Evolutionary conservation across 805 yeast species (phyloP).

Genomic region (Kodamaea jinghongensis): DNA sequence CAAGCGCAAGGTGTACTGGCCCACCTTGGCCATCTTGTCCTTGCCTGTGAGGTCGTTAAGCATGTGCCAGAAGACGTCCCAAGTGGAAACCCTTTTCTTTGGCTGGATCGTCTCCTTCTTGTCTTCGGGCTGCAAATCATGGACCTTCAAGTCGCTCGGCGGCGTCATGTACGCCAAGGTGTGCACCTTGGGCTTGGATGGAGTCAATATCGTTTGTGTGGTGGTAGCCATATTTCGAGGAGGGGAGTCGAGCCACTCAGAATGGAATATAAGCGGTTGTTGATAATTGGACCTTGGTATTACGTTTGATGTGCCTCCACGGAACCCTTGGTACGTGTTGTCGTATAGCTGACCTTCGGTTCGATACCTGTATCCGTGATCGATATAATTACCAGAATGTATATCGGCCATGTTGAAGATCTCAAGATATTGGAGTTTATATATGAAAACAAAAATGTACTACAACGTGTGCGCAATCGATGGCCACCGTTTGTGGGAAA

Average conservation of each 20-base stretch:
- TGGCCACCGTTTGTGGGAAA: no score
- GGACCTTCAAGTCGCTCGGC: constrained; percentile 5
- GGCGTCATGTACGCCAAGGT: constrained; percentile 9
- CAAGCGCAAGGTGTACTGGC: constrained; percentile 57
- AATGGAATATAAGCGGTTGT: constrained; percentile 4
- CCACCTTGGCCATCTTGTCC: constrained; percentile 65
- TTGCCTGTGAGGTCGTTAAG: constrained; percentile 61
- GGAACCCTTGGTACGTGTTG: neutral
- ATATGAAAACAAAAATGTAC: neutral
- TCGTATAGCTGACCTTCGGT: neutral
- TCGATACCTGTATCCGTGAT: neutral
- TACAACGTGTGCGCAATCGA: no score
- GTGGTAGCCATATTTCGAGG: neutral
- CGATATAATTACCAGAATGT: constrained; percentile 3
- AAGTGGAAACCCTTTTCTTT: constrained; percentile 15
- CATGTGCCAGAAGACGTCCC: constrained; percentile 52
- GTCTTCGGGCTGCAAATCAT: constrained; percentile 1
- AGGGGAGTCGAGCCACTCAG: constrained; percentile 8
- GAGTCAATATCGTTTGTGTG: constrained; percentile 6
- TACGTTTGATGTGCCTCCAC: neutral
- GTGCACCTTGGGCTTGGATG: constrained; percentile 4
- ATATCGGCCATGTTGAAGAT: constrained; percentile 3
- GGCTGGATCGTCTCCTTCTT: neutral
- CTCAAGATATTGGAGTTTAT: neutral
- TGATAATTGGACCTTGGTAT: constrained; percentile 4